Evolutionary conservation across 1,284 basidiomycete species (phyloP).

Genomic region (Puccinia polysora): DNA sequence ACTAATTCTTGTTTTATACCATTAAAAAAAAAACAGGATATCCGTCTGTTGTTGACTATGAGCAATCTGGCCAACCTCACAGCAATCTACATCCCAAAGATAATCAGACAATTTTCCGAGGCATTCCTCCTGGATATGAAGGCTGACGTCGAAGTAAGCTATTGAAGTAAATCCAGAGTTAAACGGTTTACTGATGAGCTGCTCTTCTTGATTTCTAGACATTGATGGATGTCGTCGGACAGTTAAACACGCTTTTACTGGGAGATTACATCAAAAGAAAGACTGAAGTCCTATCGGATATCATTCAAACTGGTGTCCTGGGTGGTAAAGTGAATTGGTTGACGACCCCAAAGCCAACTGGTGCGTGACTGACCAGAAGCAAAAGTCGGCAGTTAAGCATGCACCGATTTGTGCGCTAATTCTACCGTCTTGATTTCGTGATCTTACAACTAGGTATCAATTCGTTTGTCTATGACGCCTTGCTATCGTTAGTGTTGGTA

Average conservation of each 20-base stretch:
- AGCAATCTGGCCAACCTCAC: slow-evolving; percentile 80
- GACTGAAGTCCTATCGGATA: slow-evolving; percentile 62
- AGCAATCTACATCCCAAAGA: slow-evolving; percentile 66
- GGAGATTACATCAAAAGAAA: slow-evolving; percentile 79
- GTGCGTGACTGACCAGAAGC: slow-evolving; percentile 32
- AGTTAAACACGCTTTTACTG: slow-evolving; percentile 81
- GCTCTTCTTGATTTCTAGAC: slow-evolving; percentile 56
- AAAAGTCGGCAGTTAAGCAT: no score
- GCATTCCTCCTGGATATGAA: slow-evolving; percentile 70
- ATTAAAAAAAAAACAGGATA: slow-evolving; percentile 61
- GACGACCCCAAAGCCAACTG: slow-evolving; percentile 59
- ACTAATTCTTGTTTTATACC: slow-evolving; percentile 4
- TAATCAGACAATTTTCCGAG: slow-evolving; percentile 74
- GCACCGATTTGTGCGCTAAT: neutral
- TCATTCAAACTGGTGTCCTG: slow-evolving; percentile 74
- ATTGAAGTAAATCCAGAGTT: neutral
- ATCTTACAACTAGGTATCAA: slow-evolving; percentile 67
- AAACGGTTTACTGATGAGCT: neutral
- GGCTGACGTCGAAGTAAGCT: slow-evolving; percentile 66
- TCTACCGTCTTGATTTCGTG: neutral
- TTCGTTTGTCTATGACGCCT: slow-evolving; percentile 83
- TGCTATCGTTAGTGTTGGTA: slow-evolving; percentile 81
- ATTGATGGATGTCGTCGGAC: slow-evolving; percentile 69
- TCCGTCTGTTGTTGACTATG: slow-evolving; percentile 77
- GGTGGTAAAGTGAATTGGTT: slow-evolving; percentile 81